Conservation (phyloP, 768 basidiomycete species). For the Lentinula guzmanii region DNA sequence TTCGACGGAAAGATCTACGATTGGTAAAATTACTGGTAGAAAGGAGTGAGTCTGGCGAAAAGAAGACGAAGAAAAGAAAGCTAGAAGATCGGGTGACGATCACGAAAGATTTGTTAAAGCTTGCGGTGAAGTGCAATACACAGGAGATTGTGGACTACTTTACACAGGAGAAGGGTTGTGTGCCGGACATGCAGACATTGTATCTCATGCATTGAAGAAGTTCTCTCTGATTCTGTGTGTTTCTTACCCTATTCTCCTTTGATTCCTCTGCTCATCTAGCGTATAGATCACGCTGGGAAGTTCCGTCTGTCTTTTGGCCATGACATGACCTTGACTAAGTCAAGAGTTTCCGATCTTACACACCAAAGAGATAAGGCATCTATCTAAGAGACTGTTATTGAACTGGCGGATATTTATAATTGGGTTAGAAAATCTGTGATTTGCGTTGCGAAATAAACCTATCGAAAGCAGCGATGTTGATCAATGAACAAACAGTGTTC, state of each 20-base stretch:
- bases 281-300: too few species aligned
- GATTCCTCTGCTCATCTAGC: too few species aligned
- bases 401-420: too few species aligned
- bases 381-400: too few species aligned
- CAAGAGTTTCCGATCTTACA: too few species aligned
- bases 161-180: constrained; percentile 59
- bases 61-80: constrained; percentile 39
- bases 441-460: too few species aligned
- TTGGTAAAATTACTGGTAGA: constrained; percentile 79
- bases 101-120: constrained; percentile 52
- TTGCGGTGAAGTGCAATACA: constrained; percentile 60
- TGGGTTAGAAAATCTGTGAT: too few species aligned
- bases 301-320: too few species aligned
- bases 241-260: not conserved
- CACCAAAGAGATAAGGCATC: too few species aligned
- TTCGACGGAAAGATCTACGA: constrained; percentile 58
- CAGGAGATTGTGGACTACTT: constrained; percentile 70
- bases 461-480: too few species aligned
- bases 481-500: too few species aligned
- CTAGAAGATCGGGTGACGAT: constrained; percentile 55
- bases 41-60: constrained; percentile 19
- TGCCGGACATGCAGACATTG: constrained; percentile 69
- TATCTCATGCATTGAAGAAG: constrained; percentile 23
- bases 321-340: too few species aligned
- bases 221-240: not conserved